Conservation (phyloP, 2,329 filamentous ascomycete genomes). For the Fusarium robinianum region DNA sequence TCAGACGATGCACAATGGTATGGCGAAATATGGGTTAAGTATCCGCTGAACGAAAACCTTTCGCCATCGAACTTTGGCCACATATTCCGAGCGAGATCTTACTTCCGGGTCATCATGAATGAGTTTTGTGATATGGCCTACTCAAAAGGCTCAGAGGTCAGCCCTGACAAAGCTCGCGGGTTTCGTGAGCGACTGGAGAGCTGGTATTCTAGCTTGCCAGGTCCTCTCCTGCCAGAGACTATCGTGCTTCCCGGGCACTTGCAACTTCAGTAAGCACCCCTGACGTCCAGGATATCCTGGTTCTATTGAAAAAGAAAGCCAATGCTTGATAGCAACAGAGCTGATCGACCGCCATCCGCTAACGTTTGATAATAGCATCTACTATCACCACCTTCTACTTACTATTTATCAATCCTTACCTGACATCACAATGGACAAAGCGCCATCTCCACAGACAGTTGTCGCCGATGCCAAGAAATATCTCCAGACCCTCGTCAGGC, state of each 20-base stretch:
- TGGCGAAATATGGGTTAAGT: conserved; percentile 45
- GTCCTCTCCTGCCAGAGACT: conserved; percentile 32
- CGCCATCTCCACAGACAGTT: conserved; percentile 15
- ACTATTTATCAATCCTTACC: conserved; percentile 36
- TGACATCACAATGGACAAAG: neutral
- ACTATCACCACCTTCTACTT: conserved; percentile 34
- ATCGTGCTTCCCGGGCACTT: conserved; percentile 44
- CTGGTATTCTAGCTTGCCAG: conserved; percentile 39
- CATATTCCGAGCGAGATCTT: conserved; percentile 35
- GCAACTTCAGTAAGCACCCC: conserved; percentile 42
- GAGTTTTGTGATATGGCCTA: conserved; percentile 32
- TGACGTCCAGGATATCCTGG: neutral
- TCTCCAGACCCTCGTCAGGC: conserved; percentile 34
- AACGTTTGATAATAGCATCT: conserved; percentile 21
- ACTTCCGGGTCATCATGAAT: conserved; percentile 43
- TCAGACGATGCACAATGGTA: conserved; percentile 36
- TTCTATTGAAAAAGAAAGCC: no score
- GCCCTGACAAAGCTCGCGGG: conserved; percentile 24
- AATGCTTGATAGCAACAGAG: no score
- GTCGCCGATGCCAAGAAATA: conserved; percentile 29
- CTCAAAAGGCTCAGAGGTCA: conserved; percentile 14
- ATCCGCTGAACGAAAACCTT: conserved; percentile 35
- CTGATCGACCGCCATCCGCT: neutral
- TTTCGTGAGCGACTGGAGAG: conserved; percentile 25
- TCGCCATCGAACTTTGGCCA: conserved; percentile 35